These are phyloP conservation scores for Venturia effusa DNA, from an alignment of 2,329 filamentous ascomycete species.

Conservation along the genomic window DNA sequence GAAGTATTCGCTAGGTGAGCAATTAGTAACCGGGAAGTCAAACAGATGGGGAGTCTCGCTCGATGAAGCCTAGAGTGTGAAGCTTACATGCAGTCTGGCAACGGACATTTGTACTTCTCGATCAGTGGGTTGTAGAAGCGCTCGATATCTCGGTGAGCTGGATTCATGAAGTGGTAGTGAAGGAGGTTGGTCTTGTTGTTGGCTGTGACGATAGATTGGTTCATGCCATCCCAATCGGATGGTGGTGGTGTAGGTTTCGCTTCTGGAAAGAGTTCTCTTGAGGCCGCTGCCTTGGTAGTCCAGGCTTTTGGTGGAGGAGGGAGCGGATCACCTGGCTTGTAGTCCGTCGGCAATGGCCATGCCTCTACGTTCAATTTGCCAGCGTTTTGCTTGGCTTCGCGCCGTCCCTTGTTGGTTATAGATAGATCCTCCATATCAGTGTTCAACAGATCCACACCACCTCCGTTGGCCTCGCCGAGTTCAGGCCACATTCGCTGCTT, in stretches of 20 bases:
- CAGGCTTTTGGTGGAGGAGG: background rate
- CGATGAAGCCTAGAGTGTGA: background rate
- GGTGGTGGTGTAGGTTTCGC: constrained; percentile 20
- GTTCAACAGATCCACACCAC: background rate
- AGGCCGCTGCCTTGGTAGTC: constrained; percentile 11
- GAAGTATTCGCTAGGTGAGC: constrained; percentile 16
- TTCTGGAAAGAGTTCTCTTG: constrained; percentile 25
- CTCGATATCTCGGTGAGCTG: constrained; percentile 30
- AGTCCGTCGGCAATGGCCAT: background rate
- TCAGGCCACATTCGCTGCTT: constrained; percentile 5
- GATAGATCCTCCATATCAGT: background rate
- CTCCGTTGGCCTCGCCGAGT: background rate
- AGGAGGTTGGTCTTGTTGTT: constrained; percentile 27
- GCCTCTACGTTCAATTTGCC: background rate
- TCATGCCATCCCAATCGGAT: constrained; percentile 9
- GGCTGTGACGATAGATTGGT: constrained; percentile 20
- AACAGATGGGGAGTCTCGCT: background rate
- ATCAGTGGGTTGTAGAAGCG: constrained; percentile 36
- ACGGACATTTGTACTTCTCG: constrained; percentile 44
- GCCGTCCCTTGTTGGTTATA: background rate
- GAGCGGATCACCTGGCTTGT: constrained; percentile 9
- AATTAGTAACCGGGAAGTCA: background rate
- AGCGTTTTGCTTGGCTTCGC: background rate
- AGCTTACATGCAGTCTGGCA: constrained; percentile 31
- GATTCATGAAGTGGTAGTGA: constrained; percentile 36